Base-by-base conservation (phyloP, 352 stramenopile genomes). In the Pythium aquatile region DNA sequence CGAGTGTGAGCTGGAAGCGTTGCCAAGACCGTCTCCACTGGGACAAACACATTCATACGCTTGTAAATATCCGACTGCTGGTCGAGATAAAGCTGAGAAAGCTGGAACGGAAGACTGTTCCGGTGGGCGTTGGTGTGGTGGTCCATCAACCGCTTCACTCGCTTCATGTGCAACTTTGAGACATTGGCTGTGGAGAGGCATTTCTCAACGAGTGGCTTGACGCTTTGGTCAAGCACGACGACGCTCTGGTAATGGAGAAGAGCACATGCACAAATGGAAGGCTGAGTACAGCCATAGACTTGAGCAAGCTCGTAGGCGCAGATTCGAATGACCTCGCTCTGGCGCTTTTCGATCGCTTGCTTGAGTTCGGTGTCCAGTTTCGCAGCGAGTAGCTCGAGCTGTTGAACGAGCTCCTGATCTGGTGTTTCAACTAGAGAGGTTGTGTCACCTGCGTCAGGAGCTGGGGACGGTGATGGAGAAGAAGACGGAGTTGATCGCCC, bases 201-300 rank as follows among this genome's bases (percentile, higher is more conserved):
- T 7, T 61, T 68, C 17, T 74, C 55, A 20, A 87, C 73, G 1
- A 85, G 35, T 14, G 54, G 47, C 10, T 55, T 65, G 57, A 88
- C 73, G 44, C 75, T 64, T 5, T 54, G 10, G 1, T 76, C 70
- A 8, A 74, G 71, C 5, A 79, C 73, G 1, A 75, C 52, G 5
- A 67, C 62, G 32, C 79, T 90, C 66, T 93, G 79, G 35, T 90
- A 83, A 35, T 86, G 63, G n/a, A 93, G 67, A 32, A 94, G 62
- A 29, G 74, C 78, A 33, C 79, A 81, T 4, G 75, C 76, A 30
- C 74, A 81, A 8, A 82, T 65, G n/a, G 81, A 74, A 3, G 79
- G 68, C 33, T 75, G 70, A 1, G 59, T 61, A 53, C 79, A 93
- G 5, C 80, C 81, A 26, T 77, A 73, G 16, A 78, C 55, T 55